These are phyloP conservation scores for Globisporangium splendens DNA, from an alignment of 352 stramenopile genomes.

Conservation along the genomic window DNA sequence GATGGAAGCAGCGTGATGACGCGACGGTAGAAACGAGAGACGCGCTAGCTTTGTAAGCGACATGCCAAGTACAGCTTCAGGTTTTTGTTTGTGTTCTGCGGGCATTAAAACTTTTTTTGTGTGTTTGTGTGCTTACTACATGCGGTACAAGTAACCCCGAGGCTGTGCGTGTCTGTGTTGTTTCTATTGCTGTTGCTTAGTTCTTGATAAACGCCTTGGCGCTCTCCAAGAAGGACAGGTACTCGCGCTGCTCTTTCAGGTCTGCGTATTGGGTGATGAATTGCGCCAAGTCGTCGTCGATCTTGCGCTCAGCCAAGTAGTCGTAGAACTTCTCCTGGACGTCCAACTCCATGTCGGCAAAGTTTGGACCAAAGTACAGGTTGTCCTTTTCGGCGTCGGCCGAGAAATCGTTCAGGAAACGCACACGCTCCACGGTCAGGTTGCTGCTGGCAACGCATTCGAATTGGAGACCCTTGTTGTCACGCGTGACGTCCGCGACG, in stretches of 20 bases:
- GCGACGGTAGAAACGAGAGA: not conserved
- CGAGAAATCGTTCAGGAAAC: conserved; percentile 53
- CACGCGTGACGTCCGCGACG: conserved; percentile 62
- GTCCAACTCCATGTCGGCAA: conserved; percentile 82
- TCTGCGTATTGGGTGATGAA: conserved; percentile 84
- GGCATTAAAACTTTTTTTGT: conserved; percentile 1
- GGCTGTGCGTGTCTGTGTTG: conserved; percentile 4
- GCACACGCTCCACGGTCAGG: conserved; percentile 74
- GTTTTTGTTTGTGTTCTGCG: too few relatives aligned
- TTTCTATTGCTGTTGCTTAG: conserved; percentile 28
- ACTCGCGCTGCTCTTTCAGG: conserved; percentile 86
- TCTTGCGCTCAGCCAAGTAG: conserved; percentile 72
- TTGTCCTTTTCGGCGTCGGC: conserved; percentile 58
- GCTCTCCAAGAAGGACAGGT: conserved; percentile 73
- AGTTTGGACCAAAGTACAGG: conserved; percentile 76
- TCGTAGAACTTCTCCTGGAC: conserved; percentile 79
- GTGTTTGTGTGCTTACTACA: not conserved
- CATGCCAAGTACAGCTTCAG: too few relatives aligned
- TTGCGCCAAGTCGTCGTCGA: conserved; percentile 81
- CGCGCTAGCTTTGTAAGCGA: too few relatives aligned
- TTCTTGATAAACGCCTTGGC: conserved; percentile 68
- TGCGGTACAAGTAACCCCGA: too few relatives aligned
- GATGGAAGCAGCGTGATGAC: too few relatives aligned
- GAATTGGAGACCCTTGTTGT: conserved; percentile 77
- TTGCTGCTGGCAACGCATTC: conserved; percentile 81